Evolutionary conservation across 2,329 filamentous ascomycete species (phyloP).

Genomic region (Basipetospora sp.): DNA sequence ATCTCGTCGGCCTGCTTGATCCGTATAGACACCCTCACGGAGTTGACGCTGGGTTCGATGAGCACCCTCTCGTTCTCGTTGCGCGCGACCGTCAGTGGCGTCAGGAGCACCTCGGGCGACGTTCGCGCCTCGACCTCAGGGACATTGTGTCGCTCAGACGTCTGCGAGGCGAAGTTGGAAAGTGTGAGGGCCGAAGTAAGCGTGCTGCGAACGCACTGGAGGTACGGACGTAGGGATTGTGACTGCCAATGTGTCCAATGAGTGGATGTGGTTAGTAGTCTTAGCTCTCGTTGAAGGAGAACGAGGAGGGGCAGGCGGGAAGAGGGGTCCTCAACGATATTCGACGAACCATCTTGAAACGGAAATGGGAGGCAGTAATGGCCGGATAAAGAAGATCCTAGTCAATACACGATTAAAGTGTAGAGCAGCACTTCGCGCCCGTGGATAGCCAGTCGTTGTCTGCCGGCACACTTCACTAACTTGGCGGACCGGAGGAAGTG

Average conservation of each 20-base stretch:
- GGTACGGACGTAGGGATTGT: constrained; percentile 91
- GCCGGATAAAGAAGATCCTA: too few relatives aligned
- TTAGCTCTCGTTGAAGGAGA: not conserved
- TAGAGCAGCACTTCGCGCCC: too few relatives aligned
- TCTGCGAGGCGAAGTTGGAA: constrained; percentile 95
- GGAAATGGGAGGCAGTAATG: too few relatives aligned
- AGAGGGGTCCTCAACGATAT: too few relatives aligned
- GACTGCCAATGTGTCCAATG: constrained; percentile 39
- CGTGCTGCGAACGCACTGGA: constrained; percentile 88
- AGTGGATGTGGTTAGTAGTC: not conserved
- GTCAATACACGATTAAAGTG: too few relatives aligned
- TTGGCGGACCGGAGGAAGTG: too few relatives aligned
- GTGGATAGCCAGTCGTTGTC: too few relatives aligned
- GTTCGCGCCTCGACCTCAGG: constrained; percentile 89
- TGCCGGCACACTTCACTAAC: too few relatives aligned
- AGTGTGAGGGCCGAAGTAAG: constrained; percentile 77
- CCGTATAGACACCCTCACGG: constrained; percentile 90
- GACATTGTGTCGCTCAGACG: constrained; percentile 91
- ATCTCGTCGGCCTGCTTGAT: constrained; percentile 99
- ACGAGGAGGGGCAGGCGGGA: too few relatives aligned
- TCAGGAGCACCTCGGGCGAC: constrained; percentile 85
- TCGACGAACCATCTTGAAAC: too few relatives aligned
- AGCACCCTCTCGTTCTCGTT: constrained; percentile 96
- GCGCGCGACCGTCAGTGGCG: constrained; percentile 75
- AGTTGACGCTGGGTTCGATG: constrained; percentile 94